Evolutionary conservation across 164 flowering plant genomes (phyloP).

Genomic region (Amborella trichopoda): DNA sequence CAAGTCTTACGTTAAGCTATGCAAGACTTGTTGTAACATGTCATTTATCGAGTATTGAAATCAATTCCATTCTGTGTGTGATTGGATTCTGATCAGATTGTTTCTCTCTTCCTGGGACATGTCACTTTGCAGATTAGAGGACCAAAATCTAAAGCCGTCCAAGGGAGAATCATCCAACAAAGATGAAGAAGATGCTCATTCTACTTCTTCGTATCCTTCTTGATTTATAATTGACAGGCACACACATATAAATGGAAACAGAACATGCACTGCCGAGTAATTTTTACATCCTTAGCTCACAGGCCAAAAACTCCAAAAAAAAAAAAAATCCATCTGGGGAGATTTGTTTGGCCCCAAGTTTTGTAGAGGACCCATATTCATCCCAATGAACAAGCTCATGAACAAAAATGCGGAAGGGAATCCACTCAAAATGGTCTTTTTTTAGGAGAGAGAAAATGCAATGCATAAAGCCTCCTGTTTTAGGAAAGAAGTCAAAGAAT

Average conservation of each 20-base stretch:
- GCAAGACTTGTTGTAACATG: neutral
- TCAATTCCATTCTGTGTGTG: conserved; percentile 1
- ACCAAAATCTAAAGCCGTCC: conserved; percentile 30
- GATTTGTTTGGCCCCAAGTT: no score
- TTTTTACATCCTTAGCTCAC: no score
- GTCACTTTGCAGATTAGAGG: conserved; percentile 43
- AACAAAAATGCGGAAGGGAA: no score
- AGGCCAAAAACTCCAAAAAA: no score
- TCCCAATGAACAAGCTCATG: no score
- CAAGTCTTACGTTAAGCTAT: conserved; percentile 1
- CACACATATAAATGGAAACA: neutral
- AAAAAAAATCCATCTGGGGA: no score
- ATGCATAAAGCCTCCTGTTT: no score
- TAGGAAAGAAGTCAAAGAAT: no score
- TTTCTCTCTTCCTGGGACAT: conserved; percentile 9
- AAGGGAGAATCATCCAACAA: conserved; percentile 23
- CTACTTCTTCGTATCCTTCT: conserved; percentile 64
- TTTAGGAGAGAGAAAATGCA: no score
- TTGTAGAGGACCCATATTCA: no score
- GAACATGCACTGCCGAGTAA: no score
- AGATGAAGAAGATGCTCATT: conserved; percentile 27
- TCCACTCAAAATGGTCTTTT: no score
- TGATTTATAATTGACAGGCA: neutral
- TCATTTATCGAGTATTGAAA: neutral
- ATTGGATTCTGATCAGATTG: neutral